Conservation (phyloP, 163 green algal genomes). For the Chloroidium sp. region DNA sequence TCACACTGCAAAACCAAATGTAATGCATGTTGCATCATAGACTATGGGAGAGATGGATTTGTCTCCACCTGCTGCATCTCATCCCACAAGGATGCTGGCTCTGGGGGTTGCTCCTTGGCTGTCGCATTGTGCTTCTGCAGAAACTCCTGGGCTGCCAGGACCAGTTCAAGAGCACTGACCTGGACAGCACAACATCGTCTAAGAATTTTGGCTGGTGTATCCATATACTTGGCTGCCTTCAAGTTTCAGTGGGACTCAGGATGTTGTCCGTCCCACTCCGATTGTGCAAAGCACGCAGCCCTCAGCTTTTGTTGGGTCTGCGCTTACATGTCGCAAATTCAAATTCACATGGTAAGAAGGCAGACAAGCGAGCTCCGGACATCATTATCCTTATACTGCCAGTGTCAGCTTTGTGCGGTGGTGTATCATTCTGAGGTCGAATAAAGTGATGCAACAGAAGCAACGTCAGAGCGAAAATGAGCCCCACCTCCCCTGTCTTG, state of each 20-base stretch:
- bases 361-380: not conserved
- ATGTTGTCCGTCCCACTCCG: too few species aligned
- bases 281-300: too few species aligned
- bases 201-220: not conserved
- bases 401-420: too few species aligned
- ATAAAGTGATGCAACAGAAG: too few species aligned
- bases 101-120: constrained; percentile 2
- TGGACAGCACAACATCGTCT: not conserved
- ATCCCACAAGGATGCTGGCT: constrained; percentile 30
- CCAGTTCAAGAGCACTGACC: not conserved
- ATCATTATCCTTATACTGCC: constrained; percentile 32
- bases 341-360: not conserved
- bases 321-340: not conserved
- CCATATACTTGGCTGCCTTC: not conserved
- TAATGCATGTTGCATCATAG: not conserved
- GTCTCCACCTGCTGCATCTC: constrained; percentile 23
- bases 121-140: constrained; percentile 40
- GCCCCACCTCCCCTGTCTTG: constrained; percentile 37
- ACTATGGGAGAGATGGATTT: not conserved
- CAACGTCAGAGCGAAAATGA: constrained; percentile 54
- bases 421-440: too few species aligned
- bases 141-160: constrained; percentile 7
- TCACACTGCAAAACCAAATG: not conserved
- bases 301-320: too few species aligned
- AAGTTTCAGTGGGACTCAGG: too few species aligned